These are phyloP conservation scores for Fusarium setosum DNA, from an alignment of 2,329 filamentous ascomycete genomes.

Conservation along the genomic window DNA sequence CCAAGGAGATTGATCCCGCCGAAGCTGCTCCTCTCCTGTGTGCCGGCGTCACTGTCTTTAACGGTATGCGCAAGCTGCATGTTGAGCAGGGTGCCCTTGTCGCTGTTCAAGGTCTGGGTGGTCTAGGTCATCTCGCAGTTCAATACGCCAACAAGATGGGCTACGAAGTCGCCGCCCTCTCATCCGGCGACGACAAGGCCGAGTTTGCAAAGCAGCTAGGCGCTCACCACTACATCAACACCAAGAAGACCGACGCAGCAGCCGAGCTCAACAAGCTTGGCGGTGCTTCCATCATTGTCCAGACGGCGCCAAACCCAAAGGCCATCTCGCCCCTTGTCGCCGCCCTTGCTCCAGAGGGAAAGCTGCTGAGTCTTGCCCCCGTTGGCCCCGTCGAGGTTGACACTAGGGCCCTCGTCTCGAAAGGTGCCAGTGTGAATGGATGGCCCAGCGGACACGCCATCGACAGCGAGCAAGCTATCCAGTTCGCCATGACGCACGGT, in stretches of 20 bases:
- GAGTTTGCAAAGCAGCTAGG: constrained; percentile 68
- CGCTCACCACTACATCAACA: constrained; percentile 60
- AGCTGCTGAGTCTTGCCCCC: constrained; percentile 69
- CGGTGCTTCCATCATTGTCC: constrained; percentile 70
- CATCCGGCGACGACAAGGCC: constrained; percentile 73
- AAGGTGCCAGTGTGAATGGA: constrained; percentile 71
- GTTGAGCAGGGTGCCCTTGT: constrained; percentile 65
- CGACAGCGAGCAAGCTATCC: constrained; percentile 74
- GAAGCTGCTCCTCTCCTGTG: constrained; percentile 71
- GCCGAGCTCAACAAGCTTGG: constrained; percentile 66
- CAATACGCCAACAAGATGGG: constrained; percentile 83
- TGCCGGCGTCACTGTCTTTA: constrained; percentile 74
- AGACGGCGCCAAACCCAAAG: constrained; percentile 71
- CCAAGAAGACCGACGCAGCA: constrained; percentile 60
- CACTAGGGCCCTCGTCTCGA: constrained; percentile 53
- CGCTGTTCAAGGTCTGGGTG: constrained; percentile 77
- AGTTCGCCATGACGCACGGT: constrained; percentile 70
- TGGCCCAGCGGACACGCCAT: constrained; percentile 72
- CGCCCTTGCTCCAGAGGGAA: constrained; percentile 66
- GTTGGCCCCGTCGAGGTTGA: constrained; percentile 59
- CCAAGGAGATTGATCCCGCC: constrained; percentile 61
- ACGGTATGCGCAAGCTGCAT: constrained; percentile 65
- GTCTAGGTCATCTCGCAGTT: constrained; percentile 81
- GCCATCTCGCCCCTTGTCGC: constrained; percentile 63
- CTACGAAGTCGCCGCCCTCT: constrained; percentile 77